These are phyloP conservation scores for Saccharomycopsis vini DNA, from an alignment of 805 yeast species.

Conservation along the genomic window DNA sequence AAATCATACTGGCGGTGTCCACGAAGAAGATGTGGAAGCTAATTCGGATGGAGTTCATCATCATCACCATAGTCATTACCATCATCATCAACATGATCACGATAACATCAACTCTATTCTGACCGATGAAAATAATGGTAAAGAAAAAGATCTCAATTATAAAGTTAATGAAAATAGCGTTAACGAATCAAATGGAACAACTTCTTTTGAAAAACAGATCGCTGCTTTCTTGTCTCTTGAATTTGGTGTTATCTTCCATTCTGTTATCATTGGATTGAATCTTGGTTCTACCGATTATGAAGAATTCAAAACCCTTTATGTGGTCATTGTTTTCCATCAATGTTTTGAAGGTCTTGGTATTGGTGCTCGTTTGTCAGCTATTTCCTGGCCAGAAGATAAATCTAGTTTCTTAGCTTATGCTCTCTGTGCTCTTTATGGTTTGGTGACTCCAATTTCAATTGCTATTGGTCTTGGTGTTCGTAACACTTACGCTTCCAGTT, in stretches of 20 bases:
- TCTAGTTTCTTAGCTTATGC: conserved; percentile 43
- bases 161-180: not conserved
- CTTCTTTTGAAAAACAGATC: conserved; percentile 24
- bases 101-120: not conserved
- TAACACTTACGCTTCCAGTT: conserved; percentile 46
- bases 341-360: conserved; percentile 73
- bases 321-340: conserved; percentile 67
- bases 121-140: not conserved
- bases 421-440: conserved; percentile 40
- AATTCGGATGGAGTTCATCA: not conserved
- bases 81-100: not conserved
- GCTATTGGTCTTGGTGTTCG: conserved; percentile 76
- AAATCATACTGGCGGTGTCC: not conserved
- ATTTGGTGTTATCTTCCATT: conserved; percentile 68
- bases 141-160: not conserved
- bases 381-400: conserved; percentile 41
- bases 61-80: not conserved
- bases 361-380: conserved; percentile 58
- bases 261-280: conserved; percentile 64
- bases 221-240: conserved; percentile 50
- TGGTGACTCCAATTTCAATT: conserved; percentile 61
- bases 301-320: conserved; percentile 53
- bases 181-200: not conserved
- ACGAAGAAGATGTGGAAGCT: not conserved
- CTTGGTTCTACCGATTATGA: conserved; percentile 49